Percentiles rank a stretch among this genome's conserved stretches.
Evolutionary conservation across 345 rosid genomes (phyloP).

Genomic region (Zanthoxylum bungeanum): DNA sequence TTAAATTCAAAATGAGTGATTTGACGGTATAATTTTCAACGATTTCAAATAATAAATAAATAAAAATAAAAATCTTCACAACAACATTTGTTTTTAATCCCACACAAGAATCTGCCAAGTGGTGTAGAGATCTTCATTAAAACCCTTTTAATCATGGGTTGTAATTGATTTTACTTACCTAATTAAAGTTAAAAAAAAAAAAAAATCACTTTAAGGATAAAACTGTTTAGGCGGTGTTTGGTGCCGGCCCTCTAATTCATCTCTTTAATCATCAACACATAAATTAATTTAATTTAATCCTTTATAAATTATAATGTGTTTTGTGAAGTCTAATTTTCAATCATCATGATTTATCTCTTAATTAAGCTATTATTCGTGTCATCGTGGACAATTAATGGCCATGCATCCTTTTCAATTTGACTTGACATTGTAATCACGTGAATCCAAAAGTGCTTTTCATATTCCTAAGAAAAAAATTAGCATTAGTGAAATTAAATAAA

Average conservation of each 20-base stretch:
- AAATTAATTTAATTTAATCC: no score
- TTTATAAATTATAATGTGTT: no score
- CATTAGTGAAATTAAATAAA: no score
- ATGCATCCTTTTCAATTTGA: neutral
- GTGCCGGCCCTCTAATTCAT: neutral
- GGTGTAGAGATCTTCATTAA: neutral
- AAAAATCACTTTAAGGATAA: neutral
- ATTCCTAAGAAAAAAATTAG: no score
- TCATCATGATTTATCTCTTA: neutral
- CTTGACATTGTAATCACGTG: no score
- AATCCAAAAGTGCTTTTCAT: no score
- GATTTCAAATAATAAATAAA: no score
- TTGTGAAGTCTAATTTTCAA: neutral
- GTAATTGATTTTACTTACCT: neutral
- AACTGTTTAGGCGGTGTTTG: neutral
- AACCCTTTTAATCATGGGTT: neutral
- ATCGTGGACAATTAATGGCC: neutral
- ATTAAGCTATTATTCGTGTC: neutral
- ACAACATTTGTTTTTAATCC: neutral
- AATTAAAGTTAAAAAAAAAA: neutral
- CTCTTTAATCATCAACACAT: neutral
- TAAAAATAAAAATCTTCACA: no score
- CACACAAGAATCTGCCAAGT: constrained; percentile 12
- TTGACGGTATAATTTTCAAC: no score
- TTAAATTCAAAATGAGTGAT: no score